Evolutionary conservation across 2,329 filamentous ascomycete genomes (phyloP).

Genomic region (Penicillium hesseltinei): DNA sequence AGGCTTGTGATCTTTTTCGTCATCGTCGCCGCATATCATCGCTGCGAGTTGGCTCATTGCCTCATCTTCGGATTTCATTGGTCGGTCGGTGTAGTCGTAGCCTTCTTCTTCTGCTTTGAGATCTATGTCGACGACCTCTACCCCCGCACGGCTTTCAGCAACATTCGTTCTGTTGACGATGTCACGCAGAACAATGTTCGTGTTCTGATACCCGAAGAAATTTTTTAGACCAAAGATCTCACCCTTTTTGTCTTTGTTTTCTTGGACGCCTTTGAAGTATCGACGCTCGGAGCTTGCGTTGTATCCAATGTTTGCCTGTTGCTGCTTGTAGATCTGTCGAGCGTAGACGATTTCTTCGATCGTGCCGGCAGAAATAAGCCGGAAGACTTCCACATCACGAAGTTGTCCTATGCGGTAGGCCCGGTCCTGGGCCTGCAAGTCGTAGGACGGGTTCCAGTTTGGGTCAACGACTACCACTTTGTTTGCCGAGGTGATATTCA

Average conservation of each 20-base stretch:
- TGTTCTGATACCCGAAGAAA: constrained; percentile 75
- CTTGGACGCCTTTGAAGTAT: constrained; percentile 93
- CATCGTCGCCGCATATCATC: constrained; percentile 49
- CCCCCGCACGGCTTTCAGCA: constrained; percentile 83
- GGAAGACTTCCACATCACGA: constrained; percentile 91
- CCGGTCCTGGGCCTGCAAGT: constrained; percentile 92
- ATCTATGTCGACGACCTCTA: constrained; percentile 75
- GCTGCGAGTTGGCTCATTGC: constrained; percentile 72
- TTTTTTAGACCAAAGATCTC: constrained; percentile 92
- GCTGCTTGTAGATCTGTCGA: constrained; percentile 96
- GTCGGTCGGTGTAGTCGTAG: constrained; percentile 48
- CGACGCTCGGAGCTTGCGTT: constrained; percentile 86
- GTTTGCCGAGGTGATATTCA: constrained; percentile 97
- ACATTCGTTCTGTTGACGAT: constrained; percentile 99
- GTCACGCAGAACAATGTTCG: constrained; percentile 80
- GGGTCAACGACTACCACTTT: constrained; percentile 97
- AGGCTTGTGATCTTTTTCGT: constrained; percentile 16
- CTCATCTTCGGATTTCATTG: constrained; percentile 58
- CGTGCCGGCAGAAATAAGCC: constrained; percentile 84
- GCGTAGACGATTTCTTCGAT: constrained; percentile 98
- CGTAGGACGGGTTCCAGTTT: constrained; percentile 95
- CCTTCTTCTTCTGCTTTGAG: constrained; percentile 59
- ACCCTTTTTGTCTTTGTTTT: constrained; percentile 75
- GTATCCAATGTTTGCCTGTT: constrained; percentile 97
- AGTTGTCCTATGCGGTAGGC: constrained; percentile 94